Conservation (phyloP, 306 rosid genomes). For the Prosopis cineraria region DNA sequence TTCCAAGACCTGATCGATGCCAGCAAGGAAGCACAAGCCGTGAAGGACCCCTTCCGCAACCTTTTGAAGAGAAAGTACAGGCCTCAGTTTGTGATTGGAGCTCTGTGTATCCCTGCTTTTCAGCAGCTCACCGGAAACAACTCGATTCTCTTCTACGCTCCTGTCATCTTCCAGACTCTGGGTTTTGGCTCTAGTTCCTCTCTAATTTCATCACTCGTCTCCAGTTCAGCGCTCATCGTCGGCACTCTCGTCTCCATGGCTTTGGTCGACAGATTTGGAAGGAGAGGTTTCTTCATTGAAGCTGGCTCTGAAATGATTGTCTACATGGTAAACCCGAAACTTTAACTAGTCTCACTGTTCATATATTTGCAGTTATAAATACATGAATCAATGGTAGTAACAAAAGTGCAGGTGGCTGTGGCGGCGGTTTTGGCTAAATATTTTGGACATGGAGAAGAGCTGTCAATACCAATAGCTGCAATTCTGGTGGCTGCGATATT, state of each 20-base stretch:
- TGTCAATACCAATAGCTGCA: slow-evolving; percentile 48
- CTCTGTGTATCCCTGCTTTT: slow-evolving; percentile 82
- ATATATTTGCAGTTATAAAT: not conserved
- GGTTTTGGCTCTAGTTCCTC: slow-evolving; percentile 63
- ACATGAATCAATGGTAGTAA: not conserved
- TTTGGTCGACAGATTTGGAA: slow-evolving; percentile 66
- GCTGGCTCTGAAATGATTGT: slow-evolving; percentile 69
- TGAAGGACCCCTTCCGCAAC: slow-evolving; percentile 60
- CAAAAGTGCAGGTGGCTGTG: slow-evolving; percentile 45
- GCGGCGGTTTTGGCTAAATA: slow-evolving; percentile 33
- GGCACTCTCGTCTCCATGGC: slow-evolving; percentile 70
- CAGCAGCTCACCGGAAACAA: slow-evolving; percentile 83
- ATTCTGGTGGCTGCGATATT: slow-evolving; percentile 56
- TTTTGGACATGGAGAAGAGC: slow-evolving; percentile 48
- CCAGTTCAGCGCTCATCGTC: slow-evolving; percentile 66
- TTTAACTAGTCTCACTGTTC: not conserved
- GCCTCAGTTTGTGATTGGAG: slow-evolving; percentile 82
- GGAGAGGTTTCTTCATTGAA: slow-evolving; percentile 67
- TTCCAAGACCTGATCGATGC: slow-evolving; percentile 75
- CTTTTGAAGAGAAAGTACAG: slow-evolving; percentile 62
- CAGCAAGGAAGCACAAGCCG: slow-evolving; percentile 60
- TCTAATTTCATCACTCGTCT: slow-evolving; percentile 63
- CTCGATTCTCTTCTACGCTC: slow-evolving; percentile 86
- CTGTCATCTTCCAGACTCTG: slow-evolving; percentile 81
- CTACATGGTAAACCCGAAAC: slow-evolving; percentile 46